phyloP scores from a whole-genome alignment of 2,329 filamentous ascomycete species.

The Aspergillus nomiae region DNA sequence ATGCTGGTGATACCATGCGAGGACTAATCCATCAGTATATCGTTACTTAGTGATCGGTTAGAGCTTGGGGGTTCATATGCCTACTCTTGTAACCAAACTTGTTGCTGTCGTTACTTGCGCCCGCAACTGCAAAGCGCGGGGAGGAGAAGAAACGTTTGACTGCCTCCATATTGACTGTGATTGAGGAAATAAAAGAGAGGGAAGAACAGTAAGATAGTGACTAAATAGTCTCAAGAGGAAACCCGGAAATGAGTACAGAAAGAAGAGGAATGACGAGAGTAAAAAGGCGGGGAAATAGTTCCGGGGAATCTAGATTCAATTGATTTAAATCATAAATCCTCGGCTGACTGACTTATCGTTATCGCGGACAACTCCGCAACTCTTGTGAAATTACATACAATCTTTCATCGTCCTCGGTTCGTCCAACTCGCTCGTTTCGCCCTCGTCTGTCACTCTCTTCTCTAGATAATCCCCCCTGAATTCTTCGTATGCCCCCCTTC shows the following conservation, averaged over 20 bases:
- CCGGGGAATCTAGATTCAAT: not conserved
- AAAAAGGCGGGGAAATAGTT: slow-evolving; percentile 3
- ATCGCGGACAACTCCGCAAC: not conserved
- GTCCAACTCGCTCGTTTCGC: slow-evolving; percentile 1
- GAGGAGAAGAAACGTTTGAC: slow-evolving; percentile 79
- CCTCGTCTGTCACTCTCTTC: slow-evolving; percentile 3
- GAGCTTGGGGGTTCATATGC: slow-evolving; percentile 19
- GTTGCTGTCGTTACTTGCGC: slow-evolving; percentile 78
- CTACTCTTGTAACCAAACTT: slow-evolving; percentile 89
- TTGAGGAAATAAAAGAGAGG: not conserved
- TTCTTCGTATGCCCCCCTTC: slow-evolving; percentile 48
- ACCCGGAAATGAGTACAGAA: not conserved
- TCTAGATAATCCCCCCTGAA: slow-evolving; percentile 10
- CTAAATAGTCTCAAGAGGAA: not conserved
- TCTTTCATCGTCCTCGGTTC: not conserved
- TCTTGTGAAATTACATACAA: not conserved
- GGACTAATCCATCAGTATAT: slow-evolving; percentile 59
- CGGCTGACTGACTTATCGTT: slow-evolving; percentile 2
- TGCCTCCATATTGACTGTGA: slow-evolving; percentile 42
- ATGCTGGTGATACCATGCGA: slow-evolving; percentile 83
- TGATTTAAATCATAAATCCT: not conserved
- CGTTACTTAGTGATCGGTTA: not conserved
- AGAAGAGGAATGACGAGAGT: not conserved
- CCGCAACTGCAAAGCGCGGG: slow-evolving; percentile 81
- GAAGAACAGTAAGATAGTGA: not conserved